phyloP scores from a whole-genome alignment of 495 filamentous ascomycete species.

The Copromyces sp. region DNA sequence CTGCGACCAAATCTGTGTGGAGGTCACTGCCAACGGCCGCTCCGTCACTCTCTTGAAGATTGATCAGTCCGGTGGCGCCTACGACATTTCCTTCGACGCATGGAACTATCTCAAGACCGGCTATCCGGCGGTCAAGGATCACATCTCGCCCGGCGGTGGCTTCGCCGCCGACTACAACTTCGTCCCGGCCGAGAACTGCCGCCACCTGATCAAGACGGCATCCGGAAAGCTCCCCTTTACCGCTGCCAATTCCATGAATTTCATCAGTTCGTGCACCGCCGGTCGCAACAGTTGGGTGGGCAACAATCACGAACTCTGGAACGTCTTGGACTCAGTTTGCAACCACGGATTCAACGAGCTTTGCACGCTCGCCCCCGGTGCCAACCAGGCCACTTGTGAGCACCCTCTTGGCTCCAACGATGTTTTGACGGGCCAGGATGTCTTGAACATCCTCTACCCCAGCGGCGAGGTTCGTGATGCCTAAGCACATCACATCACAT shows the following conservation, averaged over 20 bases:
- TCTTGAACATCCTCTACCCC: not conserved
- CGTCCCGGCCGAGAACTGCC: constrained; percentile 21
- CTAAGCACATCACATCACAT: not conserved
- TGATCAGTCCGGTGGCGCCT: constrained; percentile 31
- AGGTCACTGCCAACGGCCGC: constrained; percentile 25
- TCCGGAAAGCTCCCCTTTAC: constrained; percentile 28
- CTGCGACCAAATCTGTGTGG: constrained; percentile 35
- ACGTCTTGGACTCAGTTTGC: constrained; percentile 27
- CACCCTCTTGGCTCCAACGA: not conserved
- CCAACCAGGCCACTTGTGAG: not conserved
- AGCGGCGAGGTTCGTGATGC: not conserved
- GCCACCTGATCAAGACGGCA: constrained; percentile 22
- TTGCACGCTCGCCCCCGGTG: constrained; percentile 25
- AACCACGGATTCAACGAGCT: constrained; percentile 28
- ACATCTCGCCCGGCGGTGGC: constrained; percentile 21
- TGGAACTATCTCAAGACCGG: constrained; percentile 37
- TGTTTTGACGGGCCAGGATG: not conserved
- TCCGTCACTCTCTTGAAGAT: constrained; percentile 31
- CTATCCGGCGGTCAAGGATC: constrained; percentile 14
- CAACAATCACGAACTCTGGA: constrained; percentile 26
- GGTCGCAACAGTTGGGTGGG: constrained; percentile 26
- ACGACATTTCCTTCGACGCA: constrained; percentile 35
- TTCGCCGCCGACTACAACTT: constrained; percentile 27
- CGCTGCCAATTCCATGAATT: constrained; percentile 36
- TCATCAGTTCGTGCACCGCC: constrained; percentile 25